Evolutionary conservation across 306 rosid genomes (phyloP).

Genomic region (Lotus japonicus): DNA sequence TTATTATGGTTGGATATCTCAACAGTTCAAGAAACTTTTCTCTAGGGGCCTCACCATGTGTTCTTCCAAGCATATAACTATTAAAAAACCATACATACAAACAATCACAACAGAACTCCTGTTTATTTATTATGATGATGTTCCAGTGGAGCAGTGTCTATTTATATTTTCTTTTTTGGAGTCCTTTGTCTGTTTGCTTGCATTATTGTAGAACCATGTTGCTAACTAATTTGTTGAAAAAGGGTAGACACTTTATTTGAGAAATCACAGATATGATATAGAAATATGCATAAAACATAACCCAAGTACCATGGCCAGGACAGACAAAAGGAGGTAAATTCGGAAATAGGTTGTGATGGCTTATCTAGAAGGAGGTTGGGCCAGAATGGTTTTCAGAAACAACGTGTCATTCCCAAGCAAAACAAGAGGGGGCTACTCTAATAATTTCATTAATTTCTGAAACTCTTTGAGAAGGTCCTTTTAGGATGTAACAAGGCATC

Average conservation of each 20-base stretch:
- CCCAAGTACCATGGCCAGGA: not conserved
- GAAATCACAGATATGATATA: not conserved
- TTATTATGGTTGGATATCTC: too few relatives aligned
- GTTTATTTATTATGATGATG: not conserved
- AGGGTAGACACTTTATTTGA: conserved; percentile 12
- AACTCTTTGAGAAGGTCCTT: not conserved
- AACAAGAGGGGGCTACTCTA: not conserved
- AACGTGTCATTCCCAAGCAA: not conserved
- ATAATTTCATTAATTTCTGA: not conserved
- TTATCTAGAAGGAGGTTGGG: not conserved
- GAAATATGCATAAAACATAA: not conserved
- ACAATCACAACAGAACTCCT: too few relatives aligned
- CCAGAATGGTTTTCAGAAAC: not conserved
- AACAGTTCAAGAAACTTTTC: too few relatives aligned
- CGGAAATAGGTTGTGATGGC: not conserved
- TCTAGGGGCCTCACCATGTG: conserved; percentile 20
- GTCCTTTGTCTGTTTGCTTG: not conserved
- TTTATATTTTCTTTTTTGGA: not conserved
- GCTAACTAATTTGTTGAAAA: conserved; percentile 8
- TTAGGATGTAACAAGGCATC: not conserved
- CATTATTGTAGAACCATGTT: conserved; percentile 2
- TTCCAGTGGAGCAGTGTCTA: not conserved
- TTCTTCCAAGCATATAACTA: not conserved
- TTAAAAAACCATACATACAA: too few relatives aligned
- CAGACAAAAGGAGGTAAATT: conserved; percentile 5